Evolutionary conservation across 768 basidiomycete species (phyloP), one percentile per base, ranked within the genome.

Genomic region (Xanthoconium purpureum): DNA sequence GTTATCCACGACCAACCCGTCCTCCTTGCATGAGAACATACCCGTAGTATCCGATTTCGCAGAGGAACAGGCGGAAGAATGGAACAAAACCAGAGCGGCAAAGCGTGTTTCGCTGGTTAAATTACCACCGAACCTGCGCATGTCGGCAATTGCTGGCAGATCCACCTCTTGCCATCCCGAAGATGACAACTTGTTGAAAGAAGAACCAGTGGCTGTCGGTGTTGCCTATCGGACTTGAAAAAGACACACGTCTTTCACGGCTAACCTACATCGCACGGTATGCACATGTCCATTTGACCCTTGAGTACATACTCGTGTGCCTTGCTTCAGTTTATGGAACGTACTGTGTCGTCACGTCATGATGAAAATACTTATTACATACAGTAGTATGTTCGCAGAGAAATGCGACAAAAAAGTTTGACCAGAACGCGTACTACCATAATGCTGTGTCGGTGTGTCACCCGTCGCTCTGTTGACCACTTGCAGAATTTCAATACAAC

Each of bases 21-120:
- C 59, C 29, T 57, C 61, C n/a, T 55, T 67, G 13, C 82, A 79
- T 54, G 81, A 84, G 61, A 77, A 73, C 49, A 77, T 76, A 62
- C 75, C 73, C 59, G 77, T 76, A 24, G 76, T 74, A 32, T 70
- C 69, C 17, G 84, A 85, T 64, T 74, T 66, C 20, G 68, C 69
- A 29, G 79, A 80, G 44, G 89, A 92, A 68, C 79, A 87, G 70
- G 91, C 92, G n/a, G 91, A 93, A 68, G 87, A 88, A 50, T 94
- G 92, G 92, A 78, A 90, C 71, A 85, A 85, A 69, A 94, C 92
- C 2, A 84, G 87, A 47, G 88, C 86, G 36, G 91, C 89, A 14
- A 88, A 91, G 62, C 86, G 91, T 10, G 92, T 94, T 10, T 94
- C 91, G 11, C 75, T 94, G 42, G 88, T 92, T 43, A 80, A 81